Conservation (phyloP, 805 yeast species). For the Priceomyces haplophilus region DNA sequence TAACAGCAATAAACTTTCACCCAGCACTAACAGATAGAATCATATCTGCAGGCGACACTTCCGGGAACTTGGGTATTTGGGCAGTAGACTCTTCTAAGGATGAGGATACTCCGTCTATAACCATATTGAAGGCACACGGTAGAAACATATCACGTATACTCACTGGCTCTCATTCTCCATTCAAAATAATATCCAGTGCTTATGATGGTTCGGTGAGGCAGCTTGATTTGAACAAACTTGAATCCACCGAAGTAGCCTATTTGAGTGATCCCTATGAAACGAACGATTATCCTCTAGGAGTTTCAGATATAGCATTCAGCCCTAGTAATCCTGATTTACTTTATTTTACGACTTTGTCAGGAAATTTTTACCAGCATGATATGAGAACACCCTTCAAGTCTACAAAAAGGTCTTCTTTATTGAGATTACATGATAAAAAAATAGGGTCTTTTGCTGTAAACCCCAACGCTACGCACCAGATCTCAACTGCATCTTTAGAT, state of each 20-base stretch:
- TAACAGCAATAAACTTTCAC: constrained; percentile 73
- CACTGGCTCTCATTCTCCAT: constrained; percentile 47
- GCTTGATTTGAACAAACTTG: constrained; percentile 61
- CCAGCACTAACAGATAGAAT: constrained; percentile 63
- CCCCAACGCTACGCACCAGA: constrained; percentile 60
- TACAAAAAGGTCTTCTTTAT: constrained; percentile 26
- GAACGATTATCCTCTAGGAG: constrained; percentile 45
- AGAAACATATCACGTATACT: constrained; percentile 65
- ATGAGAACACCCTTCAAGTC: constrained; percentile 45
- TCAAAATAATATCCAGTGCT: constrained; percentile 64
- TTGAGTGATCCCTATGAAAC: constrained; percentile 52
- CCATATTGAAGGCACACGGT: constrained; percentile 72
- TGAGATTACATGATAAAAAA: constrained; percentile 79
- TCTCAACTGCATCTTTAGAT: constrained; percentile 88
- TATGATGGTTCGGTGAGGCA: constrained; percentile 86
- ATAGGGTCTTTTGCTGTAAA: constrained; percentile 86
- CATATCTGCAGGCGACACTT: constrained; percentile 82
- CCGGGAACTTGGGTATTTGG: constrained; percentile 90
- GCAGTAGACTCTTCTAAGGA: constrained; percentile 51
- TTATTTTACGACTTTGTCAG: constrained; percentile 74
- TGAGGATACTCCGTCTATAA: constrained; percentile 47
- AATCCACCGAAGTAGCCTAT: constrained; percentile 49
- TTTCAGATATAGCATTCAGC: constrained; percentile 69
- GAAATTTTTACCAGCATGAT: constrained; percentile 77
- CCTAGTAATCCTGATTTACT: constrained; percentile 48